These are phyloP conservation scores for Pueraria montana DNA, from an alignment of 306 rosid species.

Conservation along the genomic window DNA sequence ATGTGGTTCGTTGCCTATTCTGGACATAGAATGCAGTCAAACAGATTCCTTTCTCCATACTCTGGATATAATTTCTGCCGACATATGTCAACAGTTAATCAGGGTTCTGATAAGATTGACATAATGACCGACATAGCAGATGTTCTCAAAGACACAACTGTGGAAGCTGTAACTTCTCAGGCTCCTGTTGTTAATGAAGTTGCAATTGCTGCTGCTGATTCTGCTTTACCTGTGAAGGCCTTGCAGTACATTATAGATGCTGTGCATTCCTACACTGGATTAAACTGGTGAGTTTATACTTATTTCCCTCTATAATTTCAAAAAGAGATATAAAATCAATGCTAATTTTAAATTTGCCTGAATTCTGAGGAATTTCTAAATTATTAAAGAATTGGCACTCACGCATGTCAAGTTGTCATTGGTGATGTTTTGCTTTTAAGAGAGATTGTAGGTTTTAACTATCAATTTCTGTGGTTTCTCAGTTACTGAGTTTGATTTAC, in stretches of 20 bases:
- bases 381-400: not conserved
- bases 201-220: slow-evolving; percentile 91
- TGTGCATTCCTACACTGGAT: slow-evolving; percentile 74
- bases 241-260: slow-evolving; percentile 85
- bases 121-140: slow-evolving; percentile 69
- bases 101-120: slow-evolving; percentile 64
- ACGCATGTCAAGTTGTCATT: not conserved
- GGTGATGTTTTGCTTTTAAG: not conserved
- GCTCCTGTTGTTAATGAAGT: slow-evolving; percentile 71
- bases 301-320: not conserved
- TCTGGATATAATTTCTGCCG: slow-evolving; percentile 69
- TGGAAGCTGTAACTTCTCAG: slow-evolving; percentile 68
- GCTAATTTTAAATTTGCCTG: not conserved
- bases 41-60: slow-evolving; percentile 45
- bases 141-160: slow-evolving; percentile 61
- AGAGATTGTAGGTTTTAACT: slow-evolving; percentile 7
- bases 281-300: slow-evolving; percentile 73
- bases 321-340: not conserved
- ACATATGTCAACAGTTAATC: slow-evolving; percentile 73
- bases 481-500: not conserved
- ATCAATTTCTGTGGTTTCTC: not conserved
- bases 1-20: slow-evolving; percentile 46
- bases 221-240: slow-evolving; percentile 74
- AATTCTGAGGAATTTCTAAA: not conserved
- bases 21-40: slow-evolving; percentile 19